Evolutionary conservation across 225 moss, liverwort and hornwort species (phyloP).

Genomic region (Bryoerythrophyllum caledonicum): DNA sequence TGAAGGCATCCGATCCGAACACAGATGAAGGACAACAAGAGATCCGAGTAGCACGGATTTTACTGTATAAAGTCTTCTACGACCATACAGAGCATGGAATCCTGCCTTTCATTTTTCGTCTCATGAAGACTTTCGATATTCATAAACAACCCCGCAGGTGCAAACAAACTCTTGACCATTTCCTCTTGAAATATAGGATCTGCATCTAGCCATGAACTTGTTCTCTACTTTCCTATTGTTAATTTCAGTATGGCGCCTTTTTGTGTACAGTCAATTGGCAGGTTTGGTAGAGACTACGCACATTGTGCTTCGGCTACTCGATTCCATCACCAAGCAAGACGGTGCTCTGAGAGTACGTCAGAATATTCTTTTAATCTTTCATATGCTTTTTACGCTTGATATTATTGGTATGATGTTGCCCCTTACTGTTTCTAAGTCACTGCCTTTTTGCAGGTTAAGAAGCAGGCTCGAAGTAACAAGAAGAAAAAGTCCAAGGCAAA

Average conservation of each 20-base stretch:
- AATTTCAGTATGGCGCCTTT: conserved; percentile 2
- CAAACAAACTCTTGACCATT: conserved; percentile 7
- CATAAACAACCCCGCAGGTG: conserved; percentile 90
- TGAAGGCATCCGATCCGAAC: conserved; percentile 59
- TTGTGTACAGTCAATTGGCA: conserved; percentile 71
- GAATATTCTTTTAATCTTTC: neutral
- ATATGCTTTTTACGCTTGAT: neutral
- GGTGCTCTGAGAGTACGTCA: conserved; percentile 69
- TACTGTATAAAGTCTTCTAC: conserved; percentile 87
- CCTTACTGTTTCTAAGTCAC: conserved; percentile 4
- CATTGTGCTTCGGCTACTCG: conserved; percentile 80
- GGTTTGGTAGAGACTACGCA: conserved; percentile 85
- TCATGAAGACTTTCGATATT: conserved; percentile 79
- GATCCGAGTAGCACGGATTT: conserved; percentile 71
- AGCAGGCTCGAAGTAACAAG: conserved; percentile 55
- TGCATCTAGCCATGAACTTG: neutral
- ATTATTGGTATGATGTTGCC: neutral
- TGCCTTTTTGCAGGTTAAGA: conserved; percentile 57
- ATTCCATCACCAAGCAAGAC: conserved; percentile 69
- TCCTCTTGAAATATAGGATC: neutral
- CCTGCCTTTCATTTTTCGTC: conserved; percentile 62
- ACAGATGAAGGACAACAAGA: conserved; percentile 67
- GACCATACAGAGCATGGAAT: conserved; percentile 85
- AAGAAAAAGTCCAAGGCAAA: conserved; percentile 42
- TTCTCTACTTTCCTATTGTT: neutral